Conservation (phyloP, 2,329 filamentous ascomycete genomes). For the Curvularia spicifera region DNA sequence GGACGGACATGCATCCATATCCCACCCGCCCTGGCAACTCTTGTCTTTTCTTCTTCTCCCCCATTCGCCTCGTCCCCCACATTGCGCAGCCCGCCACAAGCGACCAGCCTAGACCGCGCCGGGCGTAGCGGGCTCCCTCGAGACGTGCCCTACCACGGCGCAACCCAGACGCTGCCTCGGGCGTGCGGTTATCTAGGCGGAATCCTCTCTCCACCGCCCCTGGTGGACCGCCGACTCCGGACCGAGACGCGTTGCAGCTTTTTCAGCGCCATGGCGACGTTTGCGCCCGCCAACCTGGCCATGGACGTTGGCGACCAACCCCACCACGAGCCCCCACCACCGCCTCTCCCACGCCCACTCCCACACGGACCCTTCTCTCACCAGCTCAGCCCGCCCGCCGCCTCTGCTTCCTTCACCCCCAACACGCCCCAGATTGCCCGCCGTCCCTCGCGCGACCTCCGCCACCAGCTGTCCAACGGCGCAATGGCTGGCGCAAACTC, state of each 20-base stretch:
- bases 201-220: conserved; percentile 11
- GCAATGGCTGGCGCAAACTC: conserved; percentile 46
- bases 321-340: conserved; percentile 44
- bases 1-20: too few species aligned
- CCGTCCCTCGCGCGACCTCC: conserved; percentile 42
- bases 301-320: conserved; percentile 32
- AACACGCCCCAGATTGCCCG: conserved; percentile 34
- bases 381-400: conserved; percentile 33
- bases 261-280: conserved; percentile 36
- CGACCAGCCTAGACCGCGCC: conserved; percentile 26
- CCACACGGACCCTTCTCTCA: conserved; percentile 37
- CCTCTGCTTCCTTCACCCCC: conserved; percentile 19
- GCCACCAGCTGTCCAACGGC: conserved; percentile 37
- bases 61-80: conserved; percentile 9
- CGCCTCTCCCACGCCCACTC: conserved; percentile 16
- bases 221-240: conserved; percentile 11
- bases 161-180: conserved; percentile 28
- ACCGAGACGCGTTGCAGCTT: conserved; percentile 13
- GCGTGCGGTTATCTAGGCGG: conserved; percentile 11
- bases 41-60: conserved; percentile 3
- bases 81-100: conserved; percentile 21
- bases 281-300: conserved; percentile 32
- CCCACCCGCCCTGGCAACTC: too few species aligned
- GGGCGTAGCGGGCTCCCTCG: conserved; percentile 25
- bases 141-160: conserved; percentile 19